Conservation (phyloP, 208 protist genomes). For the Leishmania martiniquensis region DNA sequence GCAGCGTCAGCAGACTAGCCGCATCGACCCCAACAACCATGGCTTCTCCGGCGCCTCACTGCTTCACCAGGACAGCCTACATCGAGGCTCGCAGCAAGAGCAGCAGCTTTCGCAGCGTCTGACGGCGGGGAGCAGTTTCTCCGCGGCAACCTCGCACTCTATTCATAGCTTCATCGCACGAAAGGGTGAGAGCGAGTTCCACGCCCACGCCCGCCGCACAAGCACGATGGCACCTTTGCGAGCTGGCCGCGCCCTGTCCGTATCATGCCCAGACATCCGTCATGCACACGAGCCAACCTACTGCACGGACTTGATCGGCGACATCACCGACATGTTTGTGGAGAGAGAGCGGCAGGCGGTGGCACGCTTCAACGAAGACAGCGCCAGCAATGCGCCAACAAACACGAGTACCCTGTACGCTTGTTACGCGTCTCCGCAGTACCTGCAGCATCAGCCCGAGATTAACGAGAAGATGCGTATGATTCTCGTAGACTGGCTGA, state of each 20-base stretch:
- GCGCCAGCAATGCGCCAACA: conserved; percentile 31
- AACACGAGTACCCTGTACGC: conserved; percentile 48
- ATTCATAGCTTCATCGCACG: conserved; percentile 23
- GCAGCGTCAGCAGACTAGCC: conserved; percentile 51
- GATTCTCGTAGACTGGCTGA: conserved; percentile 98
- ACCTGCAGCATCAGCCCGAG: conserved; percentile 90
- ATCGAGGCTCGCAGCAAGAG: conserved; percentile 24
- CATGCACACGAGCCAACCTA: conserved; percentile 69
- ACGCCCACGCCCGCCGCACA: conserved; percentile 23
- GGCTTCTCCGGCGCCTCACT: conserved; percentile 19
- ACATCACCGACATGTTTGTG: conserved; percentile 85
- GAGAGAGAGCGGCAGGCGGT: conserved; percentile 68
- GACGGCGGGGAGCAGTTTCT: conserved; percentile 19
- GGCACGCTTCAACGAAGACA: conserved; percentile 60
- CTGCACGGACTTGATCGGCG: conserved; percentile 78
- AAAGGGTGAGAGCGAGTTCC: conserved; percentile 23
- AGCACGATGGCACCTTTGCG: conserved; percentile 7
- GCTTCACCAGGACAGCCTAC: conserved; percentile 24
- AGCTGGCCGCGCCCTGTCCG: conserved; percentile 25
- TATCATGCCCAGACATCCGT: conserved; percentile 45
- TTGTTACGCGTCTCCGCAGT: conserved; percentile 77
- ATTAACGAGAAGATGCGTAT: conserved; percentile 98
- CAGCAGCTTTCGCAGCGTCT: conserved; percentile 36
- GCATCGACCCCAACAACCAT: conserved; percentile 32
- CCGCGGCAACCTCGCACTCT: conserved; percentile 21